phyloP scores from a whole-genome alignment of 2,329 filamentous ascomycete species.

The Fusarium sp. region DNA sequence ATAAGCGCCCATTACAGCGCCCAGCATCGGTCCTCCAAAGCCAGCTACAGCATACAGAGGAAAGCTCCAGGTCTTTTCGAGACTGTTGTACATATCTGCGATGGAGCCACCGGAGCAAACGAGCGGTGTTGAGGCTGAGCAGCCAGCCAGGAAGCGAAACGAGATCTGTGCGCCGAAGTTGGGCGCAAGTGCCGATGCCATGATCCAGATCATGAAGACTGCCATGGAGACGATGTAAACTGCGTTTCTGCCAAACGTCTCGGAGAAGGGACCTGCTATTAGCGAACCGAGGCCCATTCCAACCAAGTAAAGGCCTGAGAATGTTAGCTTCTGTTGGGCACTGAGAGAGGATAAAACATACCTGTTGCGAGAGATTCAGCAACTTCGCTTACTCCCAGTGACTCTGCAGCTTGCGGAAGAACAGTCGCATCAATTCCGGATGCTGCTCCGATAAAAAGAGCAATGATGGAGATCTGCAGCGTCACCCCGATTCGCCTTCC shows the following conservation, averaged over 20 bases:
- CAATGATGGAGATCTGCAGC: conserved; percentile 57
- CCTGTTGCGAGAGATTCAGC: conserved; percentile 60
- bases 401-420: conserved; percentile 54
- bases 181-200: conserved; percentile 55
- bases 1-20: conserved; percentile 65
- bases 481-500: conserved; percentile 50
- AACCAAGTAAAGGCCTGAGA: conserved; percentile 44
- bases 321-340: accelerated
- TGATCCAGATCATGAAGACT: conserved; percentile 56
- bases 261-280: conserved; percentile 51
- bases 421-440: conserved; percentile 63
- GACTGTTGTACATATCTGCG: conserved; percentile 50
- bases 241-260: conserved; percentile 51
- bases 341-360: background rate
- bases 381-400: conserved; percentile 60
- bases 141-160: conserved; percentile 60
- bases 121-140: conserved; percentile 57
- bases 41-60: conserved; percentile 59
- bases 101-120: conserved; percentile 55
- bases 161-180: conserved; percentile 54
- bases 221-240: conserved; percentile 53
- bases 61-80: conserved; percentile 50
- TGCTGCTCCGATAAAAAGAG: conserved; percentile 60
- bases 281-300: conserved; percentile 52
- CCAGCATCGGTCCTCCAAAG: conserved; percentile 54